Evolutionary conservation across 495 filamentous ascomycete species (phyloP), one percentile per base, ranked within the genome.

Genomic region (Amphirosellinia nigrospora): DNA sequence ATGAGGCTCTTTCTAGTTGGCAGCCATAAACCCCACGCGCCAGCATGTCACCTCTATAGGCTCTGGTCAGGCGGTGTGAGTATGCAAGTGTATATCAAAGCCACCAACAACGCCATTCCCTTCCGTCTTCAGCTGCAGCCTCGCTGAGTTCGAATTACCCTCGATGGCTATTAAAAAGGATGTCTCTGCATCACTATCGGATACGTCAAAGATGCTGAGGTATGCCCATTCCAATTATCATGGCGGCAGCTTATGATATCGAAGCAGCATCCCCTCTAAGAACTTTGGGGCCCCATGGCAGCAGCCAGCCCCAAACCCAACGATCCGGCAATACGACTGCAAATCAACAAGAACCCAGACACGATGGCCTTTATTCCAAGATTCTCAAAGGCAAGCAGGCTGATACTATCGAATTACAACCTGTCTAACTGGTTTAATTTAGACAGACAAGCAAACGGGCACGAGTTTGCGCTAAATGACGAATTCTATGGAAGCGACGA

Each of bases 1-100:
- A 39, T 38, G 36, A 60, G 58, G 58, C 58, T 38, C 58, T 60
- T 60, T 39, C 58, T 15, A 60, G 58, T 39, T 60, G n/a, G 36
- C 36, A 21, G n/a, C 58, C 36, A 36, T n/a, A 36, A 16, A 59
- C 55, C 55, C 26, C 19, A 39, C 26, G 36, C 58, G 23, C 26
- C 50, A n/a, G 11, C 23, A 41, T 38, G 58, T 15, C 58, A 58
- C 34, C 4, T 41, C 10, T 26, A 1, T 23, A 23, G 11, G 34
- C 36, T 6, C 36, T 39, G 6, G 26, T 41, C 7, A 36, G 58
- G 36, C n/a, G 58, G 58, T 21, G 11, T 38, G 11, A 60, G 4
- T 39, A 39, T 60, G 58, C 34, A 60, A 39, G 58, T 38, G 36
- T 26, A 38, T 36, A 60, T 15, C 36, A 60, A 26, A 60, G 58